A percentile compares a stretch with the other conserved stretches of the same genome.
Evolutionary conservation across 805 yeast species (phyloP).

Genomic region (Metschnikowia cerradonensis): DNA sequence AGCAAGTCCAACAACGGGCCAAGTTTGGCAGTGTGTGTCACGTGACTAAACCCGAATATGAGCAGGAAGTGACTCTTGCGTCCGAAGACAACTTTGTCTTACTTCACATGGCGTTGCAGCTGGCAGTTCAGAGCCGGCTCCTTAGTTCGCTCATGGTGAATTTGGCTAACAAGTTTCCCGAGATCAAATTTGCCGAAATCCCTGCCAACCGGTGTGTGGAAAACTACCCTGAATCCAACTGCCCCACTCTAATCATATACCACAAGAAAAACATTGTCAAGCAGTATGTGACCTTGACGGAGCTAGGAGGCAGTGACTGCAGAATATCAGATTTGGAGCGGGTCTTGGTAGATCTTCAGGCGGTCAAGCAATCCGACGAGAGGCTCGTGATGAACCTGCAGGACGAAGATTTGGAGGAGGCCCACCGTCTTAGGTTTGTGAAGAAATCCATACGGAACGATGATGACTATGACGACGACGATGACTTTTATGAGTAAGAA

Average conservation of each 20-base stretch:
- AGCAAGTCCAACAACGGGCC: conserved; percentile 51
- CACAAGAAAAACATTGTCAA: conserved; percentile 71
- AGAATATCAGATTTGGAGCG: conserved; percentile 65
- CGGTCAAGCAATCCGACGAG: conserved; percentile 62
- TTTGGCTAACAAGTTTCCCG: conserved; percentile 66
- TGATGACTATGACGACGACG: conserved; percentile 23
- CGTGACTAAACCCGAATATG: conserved; percentile 84
- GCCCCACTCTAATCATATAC: conserved; percentile 88
- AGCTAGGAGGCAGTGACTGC: conserved; percentile 82
- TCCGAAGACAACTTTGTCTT: conserved; percentile 62
- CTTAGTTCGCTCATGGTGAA: conserved; percentile 53
- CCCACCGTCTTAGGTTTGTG: conserved; percentile 50
- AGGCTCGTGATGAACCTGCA: conserved; percentile 58
- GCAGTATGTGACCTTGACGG: conserved; percentile 75
- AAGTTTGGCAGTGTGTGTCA: conserved; percentile 75
- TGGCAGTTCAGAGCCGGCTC: conserved; percentile 69
- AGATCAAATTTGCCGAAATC: conserved; percentile 87
- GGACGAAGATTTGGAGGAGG: conserved; percentile 50
- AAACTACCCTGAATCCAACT: conserved; percentile 81
- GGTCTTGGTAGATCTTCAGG: conserved; percentile 61
- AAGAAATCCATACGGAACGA: conserved; percentile 51
- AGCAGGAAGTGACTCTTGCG: conserved; percentile 78
- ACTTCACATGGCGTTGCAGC: conserved; percentile 69
- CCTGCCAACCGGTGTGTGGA: conserved; percentile 90
- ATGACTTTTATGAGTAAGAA: conserved; percentile 13